Percentiles rank a stretch among this genome's conserved stretches.
phyloP scores from a whole-genome alignment of 2,329 filamentous ascomycete genomes.

The Rhexocercosporidium sp. region DNA sequence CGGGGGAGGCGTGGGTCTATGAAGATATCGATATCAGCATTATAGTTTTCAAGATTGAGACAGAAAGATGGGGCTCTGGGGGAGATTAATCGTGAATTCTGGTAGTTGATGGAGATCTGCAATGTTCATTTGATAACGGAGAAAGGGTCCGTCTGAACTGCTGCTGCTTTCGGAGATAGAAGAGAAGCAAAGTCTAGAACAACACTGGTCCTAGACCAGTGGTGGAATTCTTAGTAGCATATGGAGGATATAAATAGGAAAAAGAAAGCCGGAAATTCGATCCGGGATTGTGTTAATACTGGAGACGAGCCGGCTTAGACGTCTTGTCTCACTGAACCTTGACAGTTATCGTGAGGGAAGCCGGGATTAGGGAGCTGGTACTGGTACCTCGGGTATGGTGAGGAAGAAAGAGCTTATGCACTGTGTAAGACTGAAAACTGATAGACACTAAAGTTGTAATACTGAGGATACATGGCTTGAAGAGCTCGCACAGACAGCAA shows the following conservation, averaged over 20 bases:
- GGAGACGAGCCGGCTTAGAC: not conserved
- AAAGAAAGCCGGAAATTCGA: not conserved
- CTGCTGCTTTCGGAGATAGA: conserved; percentile 1
- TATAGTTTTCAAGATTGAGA: not conserved
- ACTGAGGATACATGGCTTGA: conserved; percentile 26
- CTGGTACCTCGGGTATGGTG: not conserved
- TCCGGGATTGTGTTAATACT: not conserved
- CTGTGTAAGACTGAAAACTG: conserved; percentile 11
- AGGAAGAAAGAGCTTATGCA: not conserved
- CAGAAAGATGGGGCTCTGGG: not conserved
- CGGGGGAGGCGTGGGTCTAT: not conserved
- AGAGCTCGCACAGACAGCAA: conserved; percentile 35
- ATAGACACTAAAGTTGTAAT: conserved; percentile 16
- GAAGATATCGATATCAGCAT: not conserved
- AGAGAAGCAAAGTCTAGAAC: not conserved
- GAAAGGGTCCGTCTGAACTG: not conserved
- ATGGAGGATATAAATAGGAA: not conserved
- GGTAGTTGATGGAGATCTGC: not conserved
- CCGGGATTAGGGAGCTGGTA: not conserved
- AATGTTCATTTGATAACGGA: not conserved
- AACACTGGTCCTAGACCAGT: not conserved
- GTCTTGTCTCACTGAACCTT: not conserved
- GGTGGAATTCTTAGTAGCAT: not conserved
- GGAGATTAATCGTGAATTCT: not conserved
- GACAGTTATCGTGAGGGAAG: not conserved